A percentile compares a stretch with the other conserved stretches of the same genome.
Conservation (phyloP, 1,284 basidiomycete species). For the Tilletiaria anomala region DNA sequence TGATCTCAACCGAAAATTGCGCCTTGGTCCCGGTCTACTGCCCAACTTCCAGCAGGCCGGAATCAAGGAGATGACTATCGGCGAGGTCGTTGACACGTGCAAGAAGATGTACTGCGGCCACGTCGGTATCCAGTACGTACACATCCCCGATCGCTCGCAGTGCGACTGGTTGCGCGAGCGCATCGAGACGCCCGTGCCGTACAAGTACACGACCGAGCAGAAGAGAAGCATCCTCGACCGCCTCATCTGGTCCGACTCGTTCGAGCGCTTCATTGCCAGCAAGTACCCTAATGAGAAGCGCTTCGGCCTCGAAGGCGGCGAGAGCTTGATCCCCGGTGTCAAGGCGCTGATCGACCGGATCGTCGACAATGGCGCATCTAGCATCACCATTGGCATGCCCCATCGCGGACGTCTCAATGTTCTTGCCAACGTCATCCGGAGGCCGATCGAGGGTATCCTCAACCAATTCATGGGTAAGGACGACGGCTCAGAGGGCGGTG, state of each 20-base stretch:
- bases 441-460: constrained; percentile 93
- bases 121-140: constrained; percentile 91
- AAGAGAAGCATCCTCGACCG: constrained; percentile 98
- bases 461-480: constrained; percentile 71
- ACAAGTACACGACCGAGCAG: constrained; percentile 94
- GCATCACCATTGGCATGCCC: constrained; percentile 97
- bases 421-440: constrained; percentile 93
- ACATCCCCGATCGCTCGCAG: constrained; percentile 95
- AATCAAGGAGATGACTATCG: constrained; percentile 72
- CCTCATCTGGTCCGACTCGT: constrained; percentile 97
- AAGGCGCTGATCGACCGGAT: constrained; percentile 97
- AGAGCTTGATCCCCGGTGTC: constrained; percentile 95
- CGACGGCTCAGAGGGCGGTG: constrained; percentile 49
- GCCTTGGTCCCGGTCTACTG: constrained; percentile 84
- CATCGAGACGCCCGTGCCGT: constrained; percentile 89
- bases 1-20: constrained; percentile 86
- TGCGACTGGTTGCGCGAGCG: constrained; percentile 99
- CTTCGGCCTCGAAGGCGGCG: constrained; percentile 96
- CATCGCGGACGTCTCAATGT: constrained; percentile 94
- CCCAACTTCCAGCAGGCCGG: constrained; percentile 75
- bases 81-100: constrained; percentile 82
- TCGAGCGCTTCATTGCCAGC: constrained; percentile 95
- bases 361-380: constrained; percentile 87
- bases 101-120: constrained; percentile 90
- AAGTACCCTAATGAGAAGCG: constrained; percentile 99